phyloP scores from a whole-genome alignment of 2,329 filamentous ascomycete species.

The Paraphoma chrysanthemicola region DNA sequence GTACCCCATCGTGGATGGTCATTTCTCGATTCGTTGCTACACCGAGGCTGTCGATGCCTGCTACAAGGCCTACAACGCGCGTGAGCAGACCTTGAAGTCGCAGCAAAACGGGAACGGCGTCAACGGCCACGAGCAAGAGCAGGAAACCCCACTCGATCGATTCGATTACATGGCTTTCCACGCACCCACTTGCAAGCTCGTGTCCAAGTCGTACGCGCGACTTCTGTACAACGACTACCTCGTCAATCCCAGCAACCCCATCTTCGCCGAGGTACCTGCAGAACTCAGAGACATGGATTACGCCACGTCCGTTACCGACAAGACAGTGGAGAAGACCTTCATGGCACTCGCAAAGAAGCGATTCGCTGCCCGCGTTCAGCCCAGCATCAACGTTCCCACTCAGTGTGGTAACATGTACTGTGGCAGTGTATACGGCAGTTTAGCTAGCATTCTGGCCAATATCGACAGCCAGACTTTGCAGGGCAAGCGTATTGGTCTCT shows the following conservation, averaged over 20 bases:
- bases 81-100: constrained; percentile 55
- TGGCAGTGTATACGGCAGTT: constrained; percentile 59
- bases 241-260: constrained; percentile 53
- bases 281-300: constrained; percentile 57
- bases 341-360: constrained; percentile 60
- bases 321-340: constrained; percentile 61
- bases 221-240: constrained; percentile 62
- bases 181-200: constrained; percentile 62
- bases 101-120: constrained; percentile 50
- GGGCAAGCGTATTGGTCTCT: constrained; percentile 60
- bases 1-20: constrained; percentile 61
- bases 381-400: constrained; percentile 58
- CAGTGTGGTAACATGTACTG: constrained; percentile 65
- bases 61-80: constrained; percentile 62
- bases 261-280: constrained; percentile 59
- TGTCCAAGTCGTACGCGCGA: constrained; percentile 61
- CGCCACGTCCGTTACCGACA: constrained; percentile 57
- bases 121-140: constrained; percentile 44
- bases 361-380: constrained; percentile 58
- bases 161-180: constrained; percentile 65
- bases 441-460: constrained; percentile 57
- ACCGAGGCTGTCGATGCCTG: constrained; percentile 60
- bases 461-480: constrained; percentile 53
- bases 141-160: constrained; percentile 57
- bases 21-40: constrained; percentile 62